A percentile compares a stretch with the other conserved stretches of the same genome.
Evolutionary conservation across 78 protist species (phyloP).

Genomic region (Pelomyxa schiedti): DNA sequence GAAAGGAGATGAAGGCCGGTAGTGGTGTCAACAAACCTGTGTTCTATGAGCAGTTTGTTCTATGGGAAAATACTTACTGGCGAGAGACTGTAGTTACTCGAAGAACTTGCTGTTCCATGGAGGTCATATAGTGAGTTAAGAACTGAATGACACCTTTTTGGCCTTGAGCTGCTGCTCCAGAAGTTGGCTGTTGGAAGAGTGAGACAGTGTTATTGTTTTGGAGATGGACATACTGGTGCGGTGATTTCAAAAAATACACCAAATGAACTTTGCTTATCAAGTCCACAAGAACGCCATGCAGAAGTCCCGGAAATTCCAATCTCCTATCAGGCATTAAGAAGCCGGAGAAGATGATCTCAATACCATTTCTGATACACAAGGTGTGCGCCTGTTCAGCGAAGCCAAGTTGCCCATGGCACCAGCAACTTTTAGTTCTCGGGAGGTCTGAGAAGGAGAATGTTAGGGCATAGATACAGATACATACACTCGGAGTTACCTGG

Average conservation of each 20-base stretch:
- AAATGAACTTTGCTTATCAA: constrained; percentile 56
- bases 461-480: neutral
- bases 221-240: neutral
- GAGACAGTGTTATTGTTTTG: too few species aligned
- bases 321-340: constrained; percentile 37
- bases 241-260: constrained; percentile 80
- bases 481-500: neutral
- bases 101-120: constrained; percentile 58
- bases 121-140: constrained; percentile 67
- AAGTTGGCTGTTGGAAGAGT: too few species aligned
- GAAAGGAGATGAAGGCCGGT: neutral
- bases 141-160: constrained; percentile 71
- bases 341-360: neutral
- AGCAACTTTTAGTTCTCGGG: constrained; percentile 60
- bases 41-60: neutral
- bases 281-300: constrained; percentile 65
- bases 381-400: constrained; percentile 11
- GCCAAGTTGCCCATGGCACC: constrained; percentile 80
- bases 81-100: constrained; percentile 89
- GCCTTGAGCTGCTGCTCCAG: neutral
- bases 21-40: neutral
- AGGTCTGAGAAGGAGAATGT: constrained; percentile 6
- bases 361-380: constrained; percentile 23
- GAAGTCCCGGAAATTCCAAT: constrained; percentile 87
- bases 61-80: constrained; percentile 5